Conservation (phyloP, 495 filamentous ascomycete species). For the Xylaria curta region DNA sequence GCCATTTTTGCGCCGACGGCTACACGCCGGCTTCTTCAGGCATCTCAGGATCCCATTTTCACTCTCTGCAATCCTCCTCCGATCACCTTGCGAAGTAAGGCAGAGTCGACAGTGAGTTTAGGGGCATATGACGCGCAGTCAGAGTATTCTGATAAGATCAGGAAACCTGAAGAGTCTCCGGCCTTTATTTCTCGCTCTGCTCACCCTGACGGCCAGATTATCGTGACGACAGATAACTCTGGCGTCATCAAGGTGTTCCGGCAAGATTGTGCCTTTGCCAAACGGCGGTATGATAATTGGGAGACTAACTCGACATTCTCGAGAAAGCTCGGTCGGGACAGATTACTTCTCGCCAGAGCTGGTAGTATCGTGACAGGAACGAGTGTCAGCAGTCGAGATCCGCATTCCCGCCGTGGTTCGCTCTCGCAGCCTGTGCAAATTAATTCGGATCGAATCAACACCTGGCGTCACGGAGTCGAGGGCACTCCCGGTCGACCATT, state of each 20-base stretch:
- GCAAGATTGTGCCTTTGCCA: conserved; percentile 81
- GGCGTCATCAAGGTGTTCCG: conserved; percentile 93
- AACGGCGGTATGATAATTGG: conserved; percentile 66
- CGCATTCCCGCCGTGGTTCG: conserved; percentile 62
- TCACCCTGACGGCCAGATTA: conserved; percentile 87
- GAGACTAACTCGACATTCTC: conserved; percentile 80
- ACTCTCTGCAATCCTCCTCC: conserved; percentile 97
- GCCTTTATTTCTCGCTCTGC: conserved; percentile 74
- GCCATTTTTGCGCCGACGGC: conserved; percentile 82
- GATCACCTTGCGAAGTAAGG: conserved; percentile 78
- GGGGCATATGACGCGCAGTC: conserved; percentile 44
- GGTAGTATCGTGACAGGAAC: conserved; percentile 63
- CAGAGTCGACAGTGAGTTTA: conserved; percentile 60
- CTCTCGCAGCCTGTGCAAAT: conserved; percentile 50
- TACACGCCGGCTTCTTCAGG: conserved; percentile 76
- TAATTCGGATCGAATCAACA: conserved; percentile 85
- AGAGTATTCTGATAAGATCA: conserved; percentile 41
- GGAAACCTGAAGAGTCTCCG: conserved; percentile 56
- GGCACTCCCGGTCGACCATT: conserved; percentile 41
- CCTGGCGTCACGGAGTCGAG: conserved; percentile 84
- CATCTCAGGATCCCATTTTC: conserved; percentile 89
- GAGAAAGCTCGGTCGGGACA: conserved; percentile 62
- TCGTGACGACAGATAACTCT: conserved; percentile 87
- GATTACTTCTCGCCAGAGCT: conserved; percentile 64
- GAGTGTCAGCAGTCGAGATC: conserved; percentile 57